Percentiles rank a stretch among this genome's conserved stretches.
phyloP scores from a whole-genome alignment of 1,284 basidiomycete genomes.

The Fistulinella cinereoalba region DNA sequence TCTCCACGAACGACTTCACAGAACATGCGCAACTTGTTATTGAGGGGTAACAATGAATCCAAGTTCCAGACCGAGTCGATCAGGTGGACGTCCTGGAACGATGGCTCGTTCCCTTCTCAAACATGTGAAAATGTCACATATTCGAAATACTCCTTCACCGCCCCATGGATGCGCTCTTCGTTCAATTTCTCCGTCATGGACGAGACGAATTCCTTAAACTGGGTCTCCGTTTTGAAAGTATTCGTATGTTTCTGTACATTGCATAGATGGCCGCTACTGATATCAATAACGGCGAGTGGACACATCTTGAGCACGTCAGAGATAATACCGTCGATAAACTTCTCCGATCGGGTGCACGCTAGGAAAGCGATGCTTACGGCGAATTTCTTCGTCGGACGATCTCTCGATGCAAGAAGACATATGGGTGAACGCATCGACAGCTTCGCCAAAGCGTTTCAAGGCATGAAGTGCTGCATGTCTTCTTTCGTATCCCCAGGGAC shows the following conservation, averaged over 20 bases:
- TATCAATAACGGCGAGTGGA: conserved; percentile 10
- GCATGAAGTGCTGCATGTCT: too few species aligned
- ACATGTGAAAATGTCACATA: conserved; percentile 17
- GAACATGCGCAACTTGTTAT: conserved; percentile 2
- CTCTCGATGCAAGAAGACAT: too few species aligned
- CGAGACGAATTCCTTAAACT: conserved; percentile 1
- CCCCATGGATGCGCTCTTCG: not conserved
- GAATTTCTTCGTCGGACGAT: too few species aligned
- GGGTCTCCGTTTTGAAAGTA: conserved; percentile 3
- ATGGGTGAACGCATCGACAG: too few species aligned
- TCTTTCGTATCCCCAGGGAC: too few species aligned
- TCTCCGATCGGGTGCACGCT: not conserved
- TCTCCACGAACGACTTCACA: too few species aligned
- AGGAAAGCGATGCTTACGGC: not conserved
- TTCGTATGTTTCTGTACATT: not conserved
- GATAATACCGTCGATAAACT: not conserved
- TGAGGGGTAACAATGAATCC: not conserved
- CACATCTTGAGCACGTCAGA: not conserved
- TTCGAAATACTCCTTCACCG: conserved; percentile 4
- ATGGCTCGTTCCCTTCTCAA: conserved; percentile 15
- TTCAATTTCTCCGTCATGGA: conserved; percentile 1
- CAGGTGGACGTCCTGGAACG: conserved; percentile 8
- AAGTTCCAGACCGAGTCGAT: conserved; percentile 6
- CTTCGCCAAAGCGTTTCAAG: too few species aligned
- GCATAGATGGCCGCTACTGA: conserved; percentile 6